Conservation (phyloP, 2,329 filamentous ascomycete genomes). For the Alternaria arbusti region DNA sequence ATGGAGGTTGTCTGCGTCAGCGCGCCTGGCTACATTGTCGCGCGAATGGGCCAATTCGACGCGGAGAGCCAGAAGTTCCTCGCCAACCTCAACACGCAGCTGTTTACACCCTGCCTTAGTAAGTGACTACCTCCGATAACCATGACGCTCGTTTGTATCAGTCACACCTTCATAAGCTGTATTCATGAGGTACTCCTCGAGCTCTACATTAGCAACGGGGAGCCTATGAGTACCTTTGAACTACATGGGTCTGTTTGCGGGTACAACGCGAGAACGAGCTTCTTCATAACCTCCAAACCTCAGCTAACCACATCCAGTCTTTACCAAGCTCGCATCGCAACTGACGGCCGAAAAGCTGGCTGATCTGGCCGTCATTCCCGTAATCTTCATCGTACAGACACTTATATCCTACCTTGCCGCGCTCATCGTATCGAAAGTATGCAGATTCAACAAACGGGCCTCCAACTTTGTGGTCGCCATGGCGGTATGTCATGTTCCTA, state of each 20-base stretch:
- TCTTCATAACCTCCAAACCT: neutral
- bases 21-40: slow-evolving; percentile 91
- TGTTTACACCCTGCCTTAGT: slow-evolving; percentile 98
- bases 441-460: slow-evolving; percentile 82
- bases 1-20: slow-evolving; percentile 95
- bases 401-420: slow-evolving; percentile 83
- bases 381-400: slow-evolving; percentile 90
- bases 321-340: slow-evolving; percentile 95
- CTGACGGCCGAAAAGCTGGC: slow-evolving; percentile 87
- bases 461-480: slow-evolving; percentile 96
- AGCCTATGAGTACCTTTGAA: neutral
- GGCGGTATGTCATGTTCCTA: slow-evolving; percentile 64
- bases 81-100: slow-evolving; percentile 92
- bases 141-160: neutral
- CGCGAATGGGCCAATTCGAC: slow-evolving; percentile 89
- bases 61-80: slow-evolving; percentile 96
- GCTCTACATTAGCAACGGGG: neutral
- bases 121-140: slow-evolving; percentile 33
- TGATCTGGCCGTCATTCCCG: slow-evolving; percentile 91
- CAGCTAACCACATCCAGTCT: slow-evolving; percentile 65
- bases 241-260: neutral
- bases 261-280: neutral
- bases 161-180: neutral
- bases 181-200: neutral
- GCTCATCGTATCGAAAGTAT: slow-evolving; percentile 71